Evolutionary conservation across 306 rosid species (phyloP), one percentile per base, ranked within the genome.

Genomic region (Psophocarpus tetragonolobus): DNA sequence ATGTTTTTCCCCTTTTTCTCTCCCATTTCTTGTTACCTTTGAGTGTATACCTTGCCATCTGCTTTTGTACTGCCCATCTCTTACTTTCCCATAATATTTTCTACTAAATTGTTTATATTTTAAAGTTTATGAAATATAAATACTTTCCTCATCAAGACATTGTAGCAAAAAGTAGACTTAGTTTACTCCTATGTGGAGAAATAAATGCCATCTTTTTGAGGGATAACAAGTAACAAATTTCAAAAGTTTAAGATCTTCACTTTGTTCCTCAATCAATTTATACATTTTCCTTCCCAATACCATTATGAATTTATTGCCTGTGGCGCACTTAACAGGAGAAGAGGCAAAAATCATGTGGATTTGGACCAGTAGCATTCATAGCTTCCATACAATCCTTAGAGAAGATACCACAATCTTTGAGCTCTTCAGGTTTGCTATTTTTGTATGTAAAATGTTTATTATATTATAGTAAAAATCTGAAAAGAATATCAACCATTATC

Each of bases 391-490:
- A 90, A 75, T 87, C 93, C 70, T 85, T 92, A 36, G 97, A 94
- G 80, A 92, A 81, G 68, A 87, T 94, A 65, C 97, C 94, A 13
- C 93, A 83, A 53, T 83, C 92, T 69, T 85, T 92, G 86, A 89
- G 92, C 87, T 92, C 98, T 75, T 94, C 98, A 88, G 98, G 96
- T 92, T 84, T 85, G 80, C 80, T 42, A 69, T 62, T 75, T 84
- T 63, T 54, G 65, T 50, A 23, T 60, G 60, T 66, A 24, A 67
- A 75, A 78, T 30, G 39, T 71, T 38, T 33, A 35, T 53, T 44
- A 13, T 4, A 32, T 54, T 71, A 17, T 32, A 54, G 64, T 63
- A 23, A 54, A 54, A 80, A 48, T 53, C 42, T 20, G 14, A 67
- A 44, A 36, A 5, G 70, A 80, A 72, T 71, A 7, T 67, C 41